phyloP scores from a whole-genome alignment of 495 filamentous ascomycete genomes.

The Neurospora africana region DNA sequence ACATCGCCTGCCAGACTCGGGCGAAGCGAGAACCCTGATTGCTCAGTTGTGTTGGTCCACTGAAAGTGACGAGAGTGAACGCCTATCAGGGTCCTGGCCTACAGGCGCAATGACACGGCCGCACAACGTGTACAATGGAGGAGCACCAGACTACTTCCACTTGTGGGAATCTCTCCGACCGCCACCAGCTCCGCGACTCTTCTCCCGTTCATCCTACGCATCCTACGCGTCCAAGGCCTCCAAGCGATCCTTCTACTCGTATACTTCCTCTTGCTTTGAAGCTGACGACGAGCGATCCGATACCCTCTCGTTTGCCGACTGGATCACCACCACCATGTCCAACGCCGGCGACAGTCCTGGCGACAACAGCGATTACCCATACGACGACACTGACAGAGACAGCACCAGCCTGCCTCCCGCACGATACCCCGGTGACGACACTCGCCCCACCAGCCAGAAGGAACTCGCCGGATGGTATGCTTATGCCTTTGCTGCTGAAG shows the following conservation, averaged over 20 bases:
- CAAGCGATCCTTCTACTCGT: slow-evolving; percentile 32
- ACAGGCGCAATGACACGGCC: neutral
- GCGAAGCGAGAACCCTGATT: neutral
- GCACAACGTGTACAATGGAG: neutral
- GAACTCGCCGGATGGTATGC: slow-evolving; percentile 93
- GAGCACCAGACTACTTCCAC: slow-evolving; percentile 6
- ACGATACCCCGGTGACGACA: slow-evolving; percentile 73
- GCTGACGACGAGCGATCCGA: slow-evolving; percentile 52
- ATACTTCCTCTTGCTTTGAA: slow-evolving; percentile 42
- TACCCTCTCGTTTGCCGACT: slow-evolving; percentile 2
- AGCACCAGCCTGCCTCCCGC: slow-evolving; percentile 6
- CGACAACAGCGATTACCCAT: slow-evolving; percentile 12
- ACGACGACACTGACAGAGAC: neutral
- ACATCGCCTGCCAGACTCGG: neutral
- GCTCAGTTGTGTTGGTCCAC: neutral
- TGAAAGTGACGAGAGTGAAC: neutral
- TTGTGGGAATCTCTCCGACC: slow-evolving; percentile 13
- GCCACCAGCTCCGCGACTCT: slow-evolving; percentile 29
- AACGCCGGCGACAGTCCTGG: slow-evolving; percentile 6
- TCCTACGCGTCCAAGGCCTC: slow-evolving; percentile 5
- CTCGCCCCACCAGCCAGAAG: slow-evolving; percentile 70
- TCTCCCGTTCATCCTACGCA: slow-evolving; percentile 33
- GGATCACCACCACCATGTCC: slow-evolving; percentile 2
- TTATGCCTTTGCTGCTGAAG: slow-evolving; percentile 95
- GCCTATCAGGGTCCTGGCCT: neutral